phyloP scores from a whole-genome alignment of 441 rosid species.

The Pelargonium cotyledonis region DNA sequence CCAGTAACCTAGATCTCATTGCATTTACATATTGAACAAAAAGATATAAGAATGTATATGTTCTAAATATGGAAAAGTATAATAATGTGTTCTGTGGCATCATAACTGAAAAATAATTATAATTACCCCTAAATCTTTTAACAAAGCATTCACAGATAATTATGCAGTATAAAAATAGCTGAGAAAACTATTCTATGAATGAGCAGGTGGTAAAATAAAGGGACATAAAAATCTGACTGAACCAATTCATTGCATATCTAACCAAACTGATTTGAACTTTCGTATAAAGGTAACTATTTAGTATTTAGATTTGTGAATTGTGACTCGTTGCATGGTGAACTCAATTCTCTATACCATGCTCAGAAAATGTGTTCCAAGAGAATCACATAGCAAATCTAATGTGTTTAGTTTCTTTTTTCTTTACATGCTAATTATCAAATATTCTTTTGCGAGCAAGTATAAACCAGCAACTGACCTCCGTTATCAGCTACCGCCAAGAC shows the following conservation, averaged over 20 bases:
- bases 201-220: too few species aligned
- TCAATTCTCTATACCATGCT: not conserved
- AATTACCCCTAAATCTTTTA: too few species aligned
- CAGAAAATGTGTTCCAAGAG: not conserved
- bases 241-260: not conserved
- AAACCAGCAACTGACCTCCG: constrained; percentile 61
- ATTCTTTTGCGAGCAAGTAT: constrained; percentile 23
- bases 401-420: not conserved
- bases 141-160: too few species aligned
- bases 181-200: too few species aligned
- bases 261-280: not conserved
- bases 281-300: not conserved
- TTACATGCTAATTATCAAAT: constrained; percentile 2
- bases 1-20: too few species aligned
- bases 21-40: too few species aligned
- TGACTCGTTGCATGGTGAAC: not conserved
- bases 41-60: too few species aligned
- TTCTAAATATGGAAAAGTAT: too few species aligned
- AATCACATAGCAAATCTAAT: not conserved
- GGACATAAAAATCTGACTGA: not conserved
- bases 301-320: not conserved
- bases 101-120: too few species aligned
- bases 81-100: too few species aligned
- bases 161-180: too few species aligned
- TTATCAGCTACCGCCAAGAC: constrained; percentile 46